phyloP scores from a whole-genome alignment of 495 filamentous ascomycete genomes.

The Tuber microsphaerosporum region DNA sequence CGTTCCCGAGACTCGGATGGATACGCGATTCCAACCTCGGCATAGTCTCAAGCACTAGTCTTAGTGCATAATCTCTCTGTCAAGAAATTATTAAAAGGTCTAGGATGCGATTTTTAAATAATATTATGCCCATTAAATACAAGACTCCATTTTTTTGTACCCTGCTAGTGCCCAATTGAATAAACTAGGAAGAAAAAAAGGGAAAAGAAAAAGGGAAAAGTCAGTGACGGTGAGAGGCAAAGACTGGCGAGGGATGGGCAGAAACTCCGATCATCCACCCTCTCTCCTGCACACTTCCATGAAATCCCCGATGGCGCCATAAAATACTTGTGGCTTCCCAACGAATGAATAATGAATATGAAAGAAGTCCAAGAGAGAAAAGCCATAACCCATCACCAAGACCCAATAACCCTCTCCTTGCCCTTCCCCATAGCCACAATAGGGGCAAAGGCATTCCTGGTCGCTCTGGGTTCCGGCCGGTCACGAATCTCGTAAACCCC shows the following conservation, averaged over 20 bases:
- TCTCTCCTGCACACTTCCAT: slow-evolving; percentile 18
- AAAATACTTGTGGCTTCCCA: neutral
- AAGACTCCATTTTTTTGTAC: neutral
- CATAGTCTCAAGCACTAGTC: neutral
- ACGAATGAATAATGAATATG: neutral
- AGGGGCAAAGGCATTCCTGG: neutral
- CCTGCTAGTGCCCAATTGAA: neutral
- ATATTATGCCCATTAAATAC: neutral
- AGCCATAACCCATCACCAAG: slow-evolving; percentile 6
- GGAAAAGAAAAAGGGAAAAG: neutral
- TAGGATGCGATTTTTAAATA: neutral
- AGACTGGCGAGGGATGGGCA: neutral
- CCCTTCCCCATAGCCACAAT: neutral
- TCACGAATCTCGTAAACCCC: slow-evolving; percentile 30
- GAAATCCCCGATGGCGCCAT: neutral
- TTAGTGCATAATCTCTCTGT: neutral
- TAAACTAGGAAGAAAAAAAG: neutral
- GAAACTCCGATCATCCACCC: slow-evolving; percentile 10
- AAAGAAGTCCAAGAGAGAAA: neutral
- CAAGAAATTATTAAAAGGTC: neutral
- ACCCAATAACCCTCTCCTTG: slow-evolving; percentile 17
- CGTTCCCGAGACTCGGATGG: too few species aligned
- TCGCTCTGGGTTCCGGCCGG: neutral
- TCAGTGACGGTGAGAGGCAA: neutral
- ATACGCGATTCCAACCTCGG: neutral